Conservation (phyloP, 495 filamentous ascomycete species). For the Rhypophila decipiens region DNA sequence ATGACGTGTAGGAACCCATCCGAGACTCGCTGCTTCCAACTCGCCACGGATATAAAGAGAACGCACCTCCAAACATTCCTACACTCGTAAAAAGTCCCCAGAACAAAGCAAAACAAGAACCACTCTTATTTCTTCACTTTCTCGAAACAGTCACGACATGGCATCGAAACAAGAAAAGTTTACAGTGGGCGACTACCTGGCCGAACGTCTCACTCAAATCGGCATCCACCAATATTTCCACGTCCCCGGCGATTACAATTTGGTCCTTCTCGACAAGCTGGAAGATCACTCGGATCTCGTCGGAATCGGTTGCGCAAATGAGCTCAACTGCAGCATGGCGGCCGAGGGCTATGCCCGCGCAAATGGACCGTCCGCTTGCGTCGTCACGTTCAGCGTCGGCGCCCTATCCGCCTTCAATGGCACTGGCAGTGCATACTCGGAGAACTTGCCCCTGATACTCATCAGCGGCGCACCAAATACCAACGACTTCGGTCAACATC, state of each 20-base stretch:
- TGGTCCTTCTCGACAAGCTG: slow-evolving; percentile 60
- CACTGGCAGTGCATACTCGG: slow-evolving; percentile 61
- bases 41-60: no score
- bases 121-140: no score
- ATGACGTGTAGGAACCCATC: no score
- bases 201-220: slow-evolving; percentile 60
- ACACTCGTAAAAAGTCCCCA: no score
- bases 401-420: slow-evolving; percentile 67
- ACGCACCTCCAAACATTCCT: no score
- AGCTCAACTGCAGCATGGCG: slow-evolving; percentile 70
- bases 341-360: slow-evolving; percentile 71
- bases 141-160: no score
- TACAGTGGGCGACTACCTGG: slow-evolving; percentile 53
- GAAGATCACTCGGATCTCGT: slow-evolving; percentile 51
- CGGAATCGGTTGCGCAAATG: slow-evolving; percentile 65
- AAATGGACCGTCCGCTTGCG: slow-evolving; percentile 60
- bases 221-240: slow-evolving; percentile 58
- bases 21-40: no score
- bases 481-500: slow-evolving; percentile 43
- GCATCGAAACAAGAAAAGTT: slow-evolving; percentile 9
- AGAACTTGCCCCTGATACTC: slow-evolving; percentile 68
- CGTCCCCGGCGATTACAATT: slow-evolving; percentile 67
- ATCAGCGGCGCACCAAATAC: slow-evolving; percentile 64
- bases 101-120: no score
- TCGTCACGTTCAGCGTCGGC: slow-evolving; percentile 73